These are phyloP conservation scores for Dictyostelium firmibasis DNA, from an alignment of 78 protist genomes.

Conservation along the genomic window DNA sequence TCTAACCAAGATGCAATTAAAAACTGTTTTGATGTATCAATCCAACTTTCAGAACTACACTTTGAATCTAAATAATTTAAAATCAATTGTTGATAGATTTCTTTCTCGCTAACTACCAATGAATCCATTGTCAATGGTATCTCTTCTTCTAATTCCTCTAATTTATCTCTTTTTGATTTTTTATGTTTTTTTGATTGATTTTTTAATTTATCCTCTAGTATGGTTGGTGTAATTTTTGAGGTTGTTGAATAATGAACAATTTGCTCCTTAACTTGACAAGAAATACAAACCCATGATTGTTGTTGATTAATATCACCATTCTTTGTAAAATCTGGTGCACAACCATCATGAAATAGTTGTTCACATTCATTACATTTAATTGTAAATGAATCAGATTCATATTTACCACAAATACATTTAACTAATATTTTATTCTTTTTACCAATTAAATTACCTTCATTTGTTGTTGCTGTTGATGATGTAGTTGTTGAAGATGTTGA, in stretches of 20 bases:
- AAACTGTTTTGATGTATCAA: conserved; percentile 35
- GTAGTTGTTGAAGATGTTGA: not conserved
- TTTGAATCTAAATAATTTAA: conserved; percentile 27
- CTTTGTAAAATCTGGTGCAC: conserved; percentile 22
- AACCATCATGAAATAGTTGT: conserved; percentile 17
- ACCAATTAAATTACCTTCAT: not conserved
- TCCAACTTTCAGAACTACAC: conserved; percentile 5
- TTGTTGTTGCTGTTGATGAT: not conserved
- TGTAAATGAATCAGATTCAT: conserved; percentile 12
- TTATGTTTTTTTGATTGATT: not conserved
- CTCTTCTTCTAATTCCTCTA: not conserved
- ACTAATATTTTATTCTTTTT: not conserved
- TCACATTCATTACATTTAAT: conserved; percentile 32
- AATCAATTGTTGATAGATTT: conserved; percentile 37
- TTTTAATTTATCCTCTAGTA: not conserved
- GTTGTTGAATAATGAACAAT: not conserved
- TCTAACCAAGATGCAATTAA: conserved; percentile 41
- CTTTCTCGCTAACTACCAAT: not conserved
- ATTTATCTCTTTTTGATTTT: not conserved
- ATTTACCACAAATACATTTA: conserved; percentile 36
- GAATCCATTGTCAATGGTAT: not conserved
- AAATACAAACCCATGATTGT: conserved; percentile 43
- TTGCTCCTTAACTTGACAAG: conserved; percentile 35
- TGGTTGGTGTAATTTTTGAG: not conserved
- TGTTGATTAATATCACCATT: not conserved